Evolutionary conservation across 2,329 filamentous ascomycete genomes (phyloP).

Genomic region (Botryotinia narcissicola): DNA sequence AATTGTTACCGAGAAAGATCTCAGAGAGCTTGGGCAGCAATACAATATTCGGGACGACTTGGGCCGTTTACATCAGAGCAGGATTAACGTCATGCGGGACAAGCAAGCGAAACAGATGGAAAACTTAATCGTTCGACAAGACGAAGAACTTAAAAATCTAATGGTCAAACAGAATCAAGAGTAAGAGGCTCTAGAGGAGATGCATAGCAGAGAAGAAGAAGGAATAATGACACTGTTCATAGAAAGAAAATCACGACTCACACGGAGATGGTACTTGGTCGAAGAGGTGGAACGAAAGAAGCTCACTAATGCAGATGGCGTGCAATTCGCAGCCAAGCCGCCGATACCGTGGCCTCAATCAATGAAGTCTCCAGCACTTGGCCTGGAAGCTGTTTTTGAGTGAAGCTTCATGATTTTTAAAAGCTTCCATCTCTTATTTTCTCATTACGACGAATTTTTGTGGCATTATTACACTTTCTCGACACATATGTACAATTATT

Average conservation of each 20-base stretch:
- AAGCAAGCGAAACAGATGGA: constrained; percentile 61
- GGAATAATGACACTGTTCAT: constrained; percentile 46
- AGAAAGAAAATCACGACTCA: constrained; percentile 46
- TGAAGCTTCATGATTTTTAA: constrained; percentile 8
- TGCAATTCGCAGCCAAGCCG: constrained; percentile 44
- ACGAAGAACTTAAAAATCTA: constrained; percentile 50
- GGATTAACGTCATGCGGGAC: constrained; percentile 65
- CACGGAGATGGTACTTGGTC: constrained; percentile 51
- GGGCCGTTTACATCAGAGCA: constrained; percentile 56
- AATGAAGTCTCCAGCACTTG: constrained; percentile 21
- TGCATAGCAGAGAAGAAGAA: constrained; percentile 51
- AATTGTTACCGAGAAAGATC: constrained; percentile 57
- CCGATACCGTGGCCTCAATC: constrained; percentile 44
- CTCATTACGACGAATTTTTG: neutral
- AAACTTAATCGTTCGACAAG: constrained; percentile 55
- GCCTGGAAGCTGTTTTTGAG: constrained; percentile 29
- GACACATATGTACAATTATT: constrained; percentile 7
- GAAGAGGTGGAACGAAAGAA: constrained; percentile 54
- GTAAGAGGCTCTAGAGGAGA: constrained; percentile 47
- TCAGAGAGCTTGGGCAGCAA: constrained; percentile 58
- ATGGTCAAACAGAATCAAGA: constrained; percentile 48
- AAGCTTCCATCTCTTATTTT: neutral
- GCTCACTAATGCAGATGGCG: constrained; percentile 46
- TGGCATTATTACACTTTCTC: neutral
- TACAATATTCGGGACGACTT: constrained; percentile 60